Percentiles rank a stretch among this genome's conserved stretches.
Conservation (phyloP, 2,329 filamentous ascomycete genomes). For the Clathrospora elynae region DNA sequence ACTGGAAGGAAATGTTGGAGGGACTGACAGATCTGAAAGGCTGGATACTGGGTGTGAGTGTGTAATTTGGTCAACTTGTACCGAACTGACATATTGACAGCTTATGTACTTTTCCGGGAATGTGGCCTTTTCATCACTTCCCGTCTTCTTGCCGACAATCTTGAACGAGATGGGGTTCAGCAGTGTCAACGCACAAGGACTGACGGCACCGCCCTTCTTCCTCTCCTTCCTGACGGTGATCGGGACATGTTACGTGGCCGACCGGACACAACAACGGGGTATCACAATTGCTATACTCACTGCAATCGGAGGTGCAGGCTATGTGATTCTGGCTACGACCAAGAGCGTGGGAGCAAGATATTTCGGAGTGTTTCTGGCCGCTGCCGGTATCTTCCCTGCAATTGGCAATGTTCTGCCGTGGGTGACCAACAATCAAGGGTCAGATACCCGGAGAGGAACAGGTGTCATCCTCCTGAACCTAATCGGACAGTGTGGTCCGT, state of each 20-base stretch:
- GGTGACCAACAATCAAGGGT: conserved; percentile 71
- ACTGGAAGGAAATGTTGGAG: conserved; percentile 37
- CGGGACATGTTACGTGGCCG: conserved; percentile 66
- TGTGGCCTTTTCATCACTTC: conserved; percentile 59
- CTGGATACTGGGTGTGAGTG: conserved; percentile 42
- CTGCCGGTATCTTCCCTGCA: conserved; percentile 67
- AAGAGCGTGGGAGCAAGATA: conserved; percentile 58
- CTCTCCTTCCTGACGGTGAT: conserved; percentile 68
- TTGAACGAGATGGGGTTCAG: conserved; percentile 68
- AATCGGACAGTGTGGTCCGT: conserved; percentile 60
- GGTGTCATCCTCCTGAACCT: conserved; percentile 70
- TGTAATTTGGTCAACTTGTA: not conserved
- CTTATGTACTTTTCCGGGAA: conserved; percentile 48
- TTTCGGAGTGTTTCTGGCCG: conserved; percentile 60
- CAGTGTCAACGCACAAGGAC: conserved; percentile 69
- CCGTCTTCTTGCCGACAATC: conserved; percentile 53
- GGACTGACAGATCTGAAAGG: conserved; percentile 42
- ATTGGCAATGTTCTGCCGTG: conserved; percentile 74
- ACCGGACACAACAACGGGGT: conserved; percentile 67
- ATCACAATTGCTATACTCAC: conserved; percentile 63
- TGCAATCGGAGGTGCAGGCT: conserved; percentile 64
- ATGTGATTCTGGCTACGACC: conserved; percentile 66
- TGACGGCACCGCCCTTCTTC: conserved; percentile 74
- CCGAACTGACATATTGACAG: conserved; percentile 14
- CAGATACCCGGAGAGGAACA: conserved; percentile 68